Conservation (phyloP, 306 rosid genomes). For the Luffa aegyptiaca region DNA sequence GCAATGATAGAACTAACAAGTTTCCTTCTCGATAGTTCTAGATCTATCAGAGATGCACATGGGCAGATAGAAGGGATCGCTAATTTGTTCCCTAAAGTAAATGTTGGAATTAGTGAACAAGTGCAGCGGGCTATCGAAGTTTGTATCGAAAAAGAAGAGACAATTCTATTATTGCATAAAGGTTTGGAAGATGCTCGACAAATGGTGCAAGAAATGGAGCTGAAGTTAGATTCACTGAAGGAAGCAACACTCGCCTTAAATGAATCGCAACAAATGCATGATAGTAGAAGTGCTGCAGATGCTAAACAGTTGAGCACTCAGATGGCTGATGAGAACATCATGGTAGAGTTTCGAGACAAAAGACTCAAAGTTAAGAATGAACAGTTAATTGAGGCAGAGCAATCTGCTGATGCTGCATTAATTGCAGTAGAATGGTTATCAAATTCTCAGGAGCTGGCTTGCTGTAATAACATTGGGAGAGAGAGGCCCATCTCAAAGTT, state of each 20-base stretch:
- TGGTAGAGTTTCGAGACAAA: slow-evolving; percentile 29
- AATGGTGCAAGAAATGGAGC: slow-evolving; percentile 56
- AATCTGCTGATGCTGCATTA: slow-evolving; percentile 42
- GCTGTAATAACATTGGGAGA: slow-evolving; percentile 14
- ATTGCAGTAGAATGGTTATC: slow-evolving; percentile 47
- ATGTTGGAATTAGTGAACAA: slow-evolving; percentile 48
- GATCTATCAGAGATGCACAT: slow-evolving; percentile 72
- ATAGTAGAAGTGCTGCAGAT: slow-evolving; percentile 25
- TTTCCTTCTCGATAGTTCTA: slow-evolving; percentile 83
- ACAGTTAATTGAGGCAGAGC: slow-evolving; percentile 38
- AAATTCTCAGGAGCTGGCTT: slow-evolving; percentile 27
- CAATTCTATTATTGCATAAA: slow-evolving; percentile 49
- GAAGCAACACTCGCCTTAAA: slow-evolving; percentile 62
- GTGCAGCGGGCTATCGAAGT: slow-evolving; percentile 60
- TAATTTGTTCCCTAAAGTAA: slow-evolving; percentile 58
- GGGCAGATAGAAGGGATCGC: slow-evolving; percentile 62
- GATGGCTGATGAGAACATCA: slow-evolving; percentile 37
- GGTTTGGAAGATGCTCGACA: slow-evolving; percentile 75
- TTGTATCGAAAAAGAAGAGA: slow-evolving; percentile 77
- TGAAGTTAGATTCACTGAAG: slow-evolving; percentile 62
- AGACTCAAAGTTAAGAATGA: slow-evolving; percentile 29
- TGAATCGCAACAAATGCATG: slow-evolving; percentile 40
- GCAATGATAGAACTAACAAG: slow-evolving; percentile 68
- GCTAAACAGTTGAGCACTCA: slow-evolving; percentile 24
- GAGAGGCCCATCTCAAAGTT: slow-evolving; percentile 20